These are phyloP conservation scores for Lignosus rhinocerotis DNA, from an alignment of 1,284 basidiomycete species.

Conservation along the genomic window DNA sequence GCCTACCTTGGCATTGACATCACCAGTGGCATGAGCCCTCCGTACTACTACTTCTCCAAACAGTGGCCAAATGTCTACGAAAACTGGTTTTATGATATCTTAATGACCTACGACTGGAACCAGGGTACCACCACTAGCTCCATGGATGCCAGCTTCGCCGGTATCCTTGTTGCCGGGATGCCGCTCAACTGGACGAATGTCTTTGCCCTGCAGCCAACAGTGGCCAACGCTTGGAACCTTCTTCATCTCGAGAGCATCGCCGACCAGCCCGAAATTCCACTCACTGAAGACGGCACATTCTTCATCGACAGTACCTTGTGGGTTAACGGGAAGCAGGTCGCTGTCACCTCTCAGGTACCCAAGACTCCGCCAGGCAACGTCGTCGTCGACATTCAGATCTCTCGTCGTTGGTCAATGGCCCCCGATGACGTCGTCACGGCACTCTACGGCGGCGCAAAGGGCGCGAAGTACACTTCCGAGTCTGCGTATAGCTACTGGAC, in stretches of 20 bases:
- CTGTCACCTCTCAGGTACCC: slow-evolving; percentile 6
- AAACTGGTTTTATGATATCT: slow-evolving; percentile 21
- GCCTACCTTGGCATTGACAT: slow-evolving; percentile 18
- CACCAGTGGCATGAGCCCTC: slow-evolving; percentile 18
- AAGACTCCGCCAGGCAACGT: slow-evolving; percentile 8
- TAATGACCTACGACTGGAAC: slow-evolving; percentile 19
- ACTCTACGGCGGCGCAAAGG: slow-evolving; percentile 13
- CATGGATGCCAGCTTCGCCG: slow-evolving; percentile 10
- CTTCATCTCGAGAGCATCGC: slow-evolving; percentile 13
- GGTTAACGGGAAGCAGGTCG: slow-evolving; percentile 4
- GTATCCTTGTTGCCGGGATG: slow-evolving; percentile 17
- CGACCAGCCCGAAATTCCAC: slow-evolving; percentile 12
- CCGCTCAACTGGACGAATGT: slow-evolving; percentile 13
- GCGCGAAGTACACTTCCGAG: slow-evolving; percentile 13
- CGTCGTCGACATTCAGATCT: slow-evolving; percentile 10
- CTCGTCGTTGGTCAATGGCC: slow-evolving; percentile 11
- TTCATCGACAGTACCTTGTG: slow-evolving; percentile 12
- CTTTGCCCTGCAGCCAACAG: slow-evolving; percentile 10
- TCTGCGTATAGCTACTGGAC: slow-evolving; percentile 18
- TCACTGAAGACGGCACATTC: slow-evolving; percentile 17
- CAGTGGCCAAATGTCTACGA: slow-evolving; percentile 12
- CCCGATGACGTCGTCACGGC: slow-evolving; percentile 12
- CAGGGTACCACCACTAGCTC: neutral
- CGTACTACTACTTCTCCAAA: slow-evolving; percentile 16
- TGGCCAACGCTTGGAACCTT: slow-evolving; percentile 10